Conservation (phyloP, 495 filamentous ascomycete species). For the Cercophora sp. region DNA sequence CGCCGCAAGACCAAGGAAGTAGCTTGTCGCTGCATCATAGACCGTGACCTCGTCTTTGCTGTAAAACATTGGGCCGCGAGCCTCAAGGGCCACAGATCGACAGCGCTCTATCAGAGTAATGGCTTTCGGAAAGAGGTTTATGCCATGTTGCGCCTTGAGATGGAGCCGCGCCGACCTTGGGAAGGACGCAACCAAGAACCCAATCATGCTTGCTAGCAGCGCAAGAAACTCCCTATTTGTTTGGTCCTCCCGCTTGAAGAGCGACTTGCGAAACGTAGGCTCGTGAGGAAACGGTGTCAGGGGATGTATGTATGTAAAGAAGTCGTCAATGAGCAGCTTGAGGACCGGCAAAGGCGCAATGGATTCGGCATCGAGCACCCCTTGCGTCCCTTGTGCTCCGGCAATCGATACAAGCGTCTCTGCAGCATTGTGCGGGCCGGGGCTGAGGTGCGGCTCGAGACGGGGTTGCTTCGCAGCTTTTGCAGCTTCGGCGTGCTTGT, state of each 20-base stretch:
- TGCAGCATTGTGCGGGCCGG: conserved; percentile 43
- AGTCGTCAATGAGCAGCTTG: conserved; percentile 73
- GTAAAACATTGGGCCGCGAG: conserved; percentile 65
- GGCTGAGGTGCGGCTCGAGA: conserved; percentile 39
- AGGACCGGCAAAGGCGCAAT: conserved; percentile 69
- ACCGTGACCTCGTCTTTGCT: conserved; percentile 61
- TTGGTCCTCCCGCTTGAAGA: conserved; percentile 65
- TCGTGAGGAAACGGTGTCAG: conserved; percentile 84
- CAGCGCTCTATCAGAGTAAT: conserved; percentile 70
- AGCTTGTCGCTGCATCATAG: conserved; percentile 82
- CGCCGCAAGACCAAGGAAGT: conserved; percentile 69
- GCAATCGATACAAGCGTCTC: conserved; percentile 45
- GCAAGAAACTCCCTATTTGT: conserved; percentile 67
- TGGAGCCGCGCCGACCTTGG: conserved; percentile 70
- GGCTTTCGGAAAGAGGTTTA: conserved; percentile 60
- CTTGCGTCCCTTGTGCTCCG: conserved; percentile 16
- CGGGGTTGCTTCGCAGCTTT: conserved; percentile 57
- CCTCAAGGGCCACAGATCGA: conserved; percentile 65
- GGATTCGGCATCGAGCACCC: conserved; percentile 58
- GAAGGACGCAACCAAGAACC: conserved; percentile 70
- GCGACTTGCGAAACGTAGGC: conserved; percentile 71
- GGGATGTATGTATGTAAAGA: conserved; percentile 86
- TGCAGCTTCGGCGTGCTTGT: conserved; percentile 77
- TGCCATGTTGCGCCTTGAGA: conserved; percentile 57
- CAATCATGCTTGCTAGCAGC: conserved; percentile 78